Conservation (phyloP, 441 rosid genomes). For the Populus trichocarpa region DNA sequence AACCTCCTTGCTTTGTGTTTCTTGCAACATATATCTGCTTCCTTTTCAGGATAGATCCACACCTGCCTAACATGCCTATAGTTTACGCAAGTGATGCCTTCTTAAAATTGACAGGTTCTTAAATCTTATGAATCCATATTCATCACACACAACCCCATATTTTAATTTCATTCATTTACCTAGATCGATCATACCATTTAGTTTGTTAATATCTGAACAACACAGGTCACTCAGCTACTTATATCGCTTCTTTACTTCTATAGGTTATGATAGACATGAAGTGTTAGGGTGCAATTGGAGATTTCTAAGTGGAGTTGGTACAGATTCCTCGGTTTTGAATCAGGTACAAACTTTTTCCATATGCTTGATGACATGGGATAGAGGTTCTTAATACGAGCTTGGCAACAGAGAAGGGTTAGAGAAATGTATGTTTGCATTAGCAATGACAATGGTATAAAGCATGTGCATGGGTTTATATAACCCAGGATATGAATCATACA, state of each 20-base stretch:
- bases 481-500: no score
- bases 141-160: not conserved
- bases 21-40: conserved; percentile 11
- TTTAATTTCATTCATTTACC: not conserved
- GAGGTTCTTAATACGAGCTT: not conserved
- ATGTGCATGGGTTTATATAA: no score
- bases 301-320: conserved; percentile 65
- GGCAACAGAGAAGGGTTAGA: not conserved
- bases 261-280: conserved; percentile 80
- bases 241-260: conserved; percentile 10
- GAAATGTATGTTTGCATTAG: no score
- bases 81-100: conserved; percentile 89
- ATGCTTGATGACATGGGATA: not conserved
- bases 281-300: conserved; percentile 74
- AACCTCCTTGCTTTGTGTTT: conserved; percentile 20
- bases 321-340: conserved; percentile 48
- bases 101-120: conserved; percentile 75
- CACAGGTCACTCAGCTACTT: conserved; percentile 13
- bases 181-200: not conserved
- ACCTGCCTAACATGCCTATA: conserved; percentile 71
- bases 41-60: conserved; percentile 66
- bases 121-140: not conserved
- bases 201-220: not conserved
- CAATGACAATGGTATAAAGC: no score
- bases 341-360: conserved; percentile 39